phyloP scores from a whole-genome alignment of 495 filamentous ascomycete genomes.

The Staphylotrichum tortipilum region DNA sequence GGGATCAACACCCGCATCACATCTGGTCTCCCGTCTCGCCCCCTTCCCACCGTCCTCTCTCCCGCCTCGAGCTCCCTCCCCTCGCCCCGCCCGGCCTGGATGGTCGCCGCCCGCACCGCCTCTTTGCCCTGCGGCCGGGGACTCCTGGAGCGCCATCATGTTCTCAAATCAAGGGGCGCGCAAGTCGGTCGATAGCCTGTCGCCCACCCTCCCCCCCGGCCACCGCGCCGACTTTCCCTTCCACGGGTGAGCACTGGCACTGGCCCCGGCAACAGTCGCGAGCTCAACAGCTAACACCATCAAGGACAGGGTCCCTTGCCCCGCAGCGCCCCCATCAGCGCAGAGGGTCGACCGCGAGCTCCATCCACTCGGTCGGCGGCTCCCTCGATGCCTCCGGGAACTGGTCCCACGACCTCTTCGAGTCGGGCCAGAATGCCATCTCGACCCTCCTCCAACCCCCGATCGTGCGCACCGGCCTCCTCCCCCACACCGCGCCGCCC shows the following conservation, averaged over 20 bases:
- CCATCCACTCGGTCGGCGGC: slow-evolving; percentile 69
- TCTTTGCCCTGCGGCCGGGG: slow-evolving; percentile 20
- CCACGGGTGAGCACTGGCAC: slow-evolving; percentile 30
- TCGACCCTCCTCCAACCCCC: slow-evolving; percentile 87
- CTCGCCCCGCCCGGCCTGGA: slow-evolving; percentile 12
- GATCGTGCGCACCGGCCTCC: slow-evolving; percentile 77
- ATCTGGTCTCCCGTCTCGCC: neutral
- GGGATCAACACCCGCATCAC: too few relatives aligned
- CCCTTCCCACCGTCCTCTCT: neutral
- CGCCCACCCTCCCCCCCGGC: slow-evolving; percentile 42
- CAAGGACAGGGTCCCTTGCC: slow-evolving; percentile 22
- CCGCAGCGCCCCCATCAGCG: slow-evolving; percentile 31
- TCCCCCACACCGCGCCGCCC: slow-evolving; percentile 61
- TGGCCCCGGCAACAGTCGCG: too few relatives aligned
- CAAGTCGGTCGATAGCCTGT: slow-evolving; percentile 63
- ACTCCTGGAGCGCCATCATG: slow-evolving; percentile 43
- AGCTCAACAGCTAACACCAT: slow-evolving; percentile 22
- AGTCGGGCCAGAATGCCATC: slow-evolving; percentile 84
- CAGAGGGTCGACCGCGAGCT: slow-evolving; percentile 80
- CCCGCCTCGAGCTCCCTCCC: neutral
- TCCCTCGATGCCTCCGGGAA: slow-evolving; percentile 55
- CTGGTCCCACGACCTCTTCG: slow-evolving; percentile 55
- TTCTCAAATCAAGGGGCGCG: slow-evolving; percentile 53
- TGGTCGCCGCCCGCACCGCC: slow-evolving; percentile 6
- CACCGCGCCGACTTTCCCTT: slow-evolving; percentile 53